phyloP scores from a whole-genome alignment of 148 eudicot genomes.

The Rhododendron simsii region DNA sequence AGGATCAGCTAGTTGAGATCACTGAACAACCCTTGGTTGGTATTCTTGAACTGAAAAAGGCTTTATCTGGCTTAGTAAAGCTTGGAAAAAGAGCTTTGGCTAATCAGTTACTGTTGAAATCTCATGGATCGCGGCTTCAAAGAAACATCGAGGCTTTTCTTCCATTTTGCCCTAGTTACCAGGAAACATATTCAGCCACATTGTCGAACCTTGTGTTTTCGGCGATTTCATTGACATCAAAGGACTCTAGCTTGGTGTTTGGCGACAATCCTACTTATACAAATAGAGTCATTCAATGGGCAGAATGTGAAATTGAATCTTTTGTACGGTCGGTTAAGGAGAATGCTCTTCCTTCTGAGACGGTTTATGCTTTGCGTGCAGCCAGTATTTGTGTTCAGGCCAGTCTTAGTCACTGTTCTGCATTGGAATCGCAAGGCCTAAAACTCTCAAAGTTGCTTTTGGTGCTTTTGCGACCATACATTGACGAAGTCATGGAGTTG shows the following conservation, averaged over 20 bases:
- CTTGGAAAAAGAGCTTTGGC: constrained; percentile 86
- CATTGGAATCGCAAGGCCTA: constrained; percentile 72
- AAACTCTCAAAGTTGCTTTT: constrained; percentile 80
- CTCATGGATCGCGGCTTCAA: constrained; percentile 61
- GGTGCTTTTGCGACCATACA: constrained; percentile 76
- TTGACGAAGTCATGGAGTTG: constrained; percentile 91
- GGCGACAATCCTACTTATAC: constrained; percentile 82
- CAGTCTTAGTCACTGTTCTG: constrained; percentile 70
- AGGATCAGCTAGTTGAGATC: constrained; percentile 60
- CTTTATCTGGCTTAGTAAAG: constrained; percentile 51
- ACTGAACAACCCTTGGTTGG: constrained; percentile 60
- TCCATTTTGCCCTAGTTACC: constrained; percentile 66
- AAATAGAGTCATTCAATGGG: constrained; percentile 82
- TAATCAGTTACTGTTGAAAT: constrained; percentile 73
- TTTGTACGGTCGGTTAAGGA: constrained; percentile 82
- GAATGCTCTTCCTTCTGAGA: constrained; percentile 78
- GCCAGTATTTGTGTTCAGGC: constrained; percentile 84
- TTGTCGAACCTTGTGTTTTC: constrained; percentile 83
- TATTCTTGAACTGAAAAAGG: constrained; percentile 57
- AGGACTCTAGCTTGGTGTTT: constrained; percentile 61
- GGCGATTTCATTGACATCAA: constrained; percentile 55
- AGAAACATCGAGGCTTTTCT: constrained; percentile 63
- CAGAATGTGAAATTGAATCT: constrained; percentile 86
- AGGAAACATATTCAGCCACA: constrained; percentile 73
- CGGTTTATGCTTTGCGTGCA: constrained; percentile 67